Conservation (phyloP, 768 basidiomycete genomes). For the Amylocystis lapponica region DNA sequence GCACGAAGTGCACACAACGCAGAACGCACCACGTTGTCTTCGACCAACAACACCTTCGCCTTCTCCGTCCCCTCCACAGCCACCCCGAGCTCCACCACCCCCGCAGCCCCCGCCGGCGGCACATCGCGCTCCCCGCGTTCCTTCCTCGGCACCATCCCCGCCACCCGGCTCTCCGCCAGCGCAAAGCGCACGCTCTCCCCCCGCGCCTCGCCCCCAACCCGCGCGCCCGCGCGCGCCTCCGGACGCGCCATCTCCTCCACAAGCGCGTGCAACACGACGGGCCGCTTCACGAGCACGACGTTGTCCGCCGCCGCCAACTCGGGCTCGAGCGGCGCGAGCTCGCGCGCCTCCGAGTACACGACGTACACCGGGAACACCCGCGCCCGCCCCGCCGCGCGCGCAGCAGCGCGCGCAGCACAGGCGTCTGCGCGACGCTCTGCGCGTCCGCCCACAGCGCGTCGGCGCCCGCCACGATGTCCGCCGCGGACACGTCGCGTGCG, state of each 20-base stretch:
- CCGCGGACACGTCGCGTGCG: background rate
- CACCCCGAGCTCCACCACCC: slow-evolving; percentile 5
- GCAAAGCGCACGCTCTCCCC: slow-evolving; percentile 19
- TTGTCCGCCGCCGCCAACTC: slow-evolving; percentile 11
- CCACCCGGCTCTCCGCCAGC: slow-evolving; percentile 1
- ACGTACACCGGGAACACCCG: slow-evolving; percentile 12
- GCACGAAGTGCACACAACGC: background rate
- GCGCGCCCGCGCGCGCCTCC: slow-evolving; percentile 13
- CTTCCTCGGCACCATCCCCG: slow-evolving; percentile 2
- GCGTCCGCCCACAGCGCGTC: slow-evolving; percentile 22
- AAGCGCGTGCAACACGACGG: slow-evolving; percentile 19
- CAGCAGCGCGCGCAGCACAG: slow-evolving; percentile 13
- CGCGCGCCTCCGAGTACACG: slow-evolving; percentile 15
- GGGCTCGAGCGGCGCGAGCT: slow-evolving; percentile 17
- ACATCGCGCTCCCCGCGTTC: slow-evolving; percentile 2
- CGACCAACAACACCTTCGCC: slow-evolving; percentile 18
- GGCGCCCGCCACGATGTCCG: slow-evolving; percentile 11
- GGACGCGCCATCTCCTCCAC: slow-evolving; percentile 16
- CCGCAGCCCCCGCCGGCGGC: background rate
- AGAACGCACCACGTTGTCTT: slow-evolving; percentile 20
- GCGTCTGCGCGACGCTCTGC: slow-evolving; percentile 12
- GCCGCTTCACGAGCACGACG: slow-evolving; percentile 24
- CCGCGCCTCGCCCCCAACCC: slow-evolving; percentile 6
- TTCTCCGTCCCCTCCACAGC: background rate
- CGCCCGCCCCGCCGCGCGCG: background rate